These are phyloP conservation scores for Beauveria asiatica DNA, from an alignment of 2,329 filamentous ascomycete genomes.

Conservation along the genomic window DNA sequence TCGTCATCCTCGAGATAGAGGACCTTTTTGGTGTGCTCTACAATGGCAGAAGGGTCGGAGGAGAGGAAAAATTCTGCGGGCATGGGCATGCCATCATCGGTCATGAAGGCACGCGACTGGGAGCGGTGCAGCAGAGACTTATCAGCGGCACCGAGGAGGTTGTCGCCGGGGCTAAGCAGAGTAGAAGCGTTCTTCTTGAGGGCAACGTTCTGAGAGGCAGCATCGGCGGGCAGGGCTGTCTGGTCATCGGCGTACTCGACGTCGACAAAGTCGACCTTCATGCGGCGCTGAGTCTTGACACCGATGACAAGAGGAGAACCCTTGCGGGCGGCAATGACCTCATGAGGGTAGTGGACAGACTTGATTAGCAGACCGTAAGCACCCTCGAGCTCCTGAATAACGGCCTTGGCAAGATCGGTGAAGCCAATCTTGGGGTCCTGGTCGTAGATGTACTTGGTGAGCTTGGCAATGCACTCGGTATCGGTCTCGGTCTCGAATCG, in stretches of 20 bases:
- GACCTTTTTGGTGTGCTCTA: constrained; percentile 99
- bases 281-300: constrained; percentile 93
- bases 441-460: constrained; percentile 96
- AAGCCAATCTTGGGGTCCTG: constrained; percentile 91
- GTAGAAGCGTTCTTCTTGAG: constrained; percentile 76
- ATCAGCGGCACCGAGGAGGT: constrained; percentile 78
- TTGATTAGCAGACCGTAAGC: constrained; percentile 96
- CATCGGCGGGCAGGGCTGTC: constrained; percentile 77
- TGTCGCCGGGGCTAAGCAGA: constrained; percentile 54
- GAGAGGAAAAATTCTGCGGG: constrained; percentile 99
- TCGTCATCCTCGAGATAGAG: constrained; percentile 99
- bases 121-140: constrained; percentile 98
- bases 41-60: constrained; percentile 94
- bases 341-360: constrained; percentile 96
- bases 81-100: constrained; percentile 95
- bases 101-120: constrained; percentile 97
- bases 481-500: constrained; percentile 99
- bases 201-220: constrained; percentile 90
- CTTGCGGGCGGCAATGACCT: constrained; percentile 96
- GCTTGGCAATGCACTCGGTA: constrained; percentile 98
- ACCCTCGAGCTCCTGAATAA: constrained; percentile 96
- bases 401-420: constrained; percentile 91
- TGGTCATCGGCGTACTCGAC: constrained; percentile 92
- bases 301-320: constrained; percentile 95
- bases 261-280: constrained; percentile 99